Evolutionary conservation across 2,329 filamentous ascomycete genomes (phyloP).

Genomic region (Helminthosporium solani): DNA sequence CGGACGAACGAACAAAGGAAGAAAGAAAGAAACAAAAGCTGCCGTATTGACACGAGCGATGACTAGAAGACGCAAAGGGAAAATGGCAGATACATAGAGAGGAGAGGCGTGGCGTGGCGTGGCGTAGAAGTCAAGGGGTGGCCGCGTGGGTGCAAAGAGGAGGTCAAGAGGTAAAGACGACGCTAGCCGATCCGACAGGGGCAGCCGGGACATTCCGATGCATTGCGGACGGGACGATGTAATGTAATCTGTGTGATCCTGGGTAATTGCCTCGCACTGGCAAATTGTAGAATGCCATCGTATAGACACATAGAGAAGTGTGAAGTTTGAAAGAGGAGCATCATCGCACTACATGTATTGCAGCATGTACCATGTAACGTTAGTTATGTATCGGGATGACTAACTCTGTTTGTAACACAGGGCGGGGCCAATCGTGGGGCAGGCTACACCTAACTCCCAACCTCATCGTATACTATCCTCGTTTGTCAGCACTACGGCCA

Average conservation of each 20-base stretch:
- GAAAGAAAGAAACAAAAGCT: background rate
- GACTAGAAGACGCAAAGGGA: background rate
- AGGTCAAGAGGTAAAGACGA: background rate
- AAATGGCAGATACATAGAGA: background rate
- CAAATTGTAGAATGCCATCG: no score
- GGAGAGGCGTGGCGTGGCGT: background rate
- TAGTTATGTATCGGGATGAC: no score
- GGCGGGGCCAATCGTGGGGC: slow-evolving; percentile 17
- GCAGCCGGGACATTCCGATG: slow-evolving; percentile 2
- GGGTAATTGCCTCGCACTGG: no score
- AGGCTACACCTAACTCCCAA: slow-evolving; percentile 5
- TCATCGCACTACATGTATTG: no score
- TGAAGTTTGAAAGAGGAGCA: background rate
- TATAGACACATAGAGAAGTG: no score
- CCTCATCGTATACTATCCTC: background rate
- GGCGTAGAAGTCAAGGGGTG: background rate
- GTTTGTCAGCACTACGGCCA: slow-evolving; percentile 7
- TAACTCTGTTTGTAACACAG: no score
- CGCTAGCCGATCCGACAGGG: slow-evolving; percentile 1
- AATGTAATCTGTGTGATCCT: no score
- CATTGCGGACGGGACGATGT: no score
- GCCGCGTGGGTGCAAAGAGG: background rate
- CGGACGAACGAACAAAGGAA: no score
- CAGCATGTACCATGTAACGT: no score
- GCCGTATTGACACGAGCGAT: no score